Evolutionary conservation across 2,329 filamentous ascomycete species (phyloP).

Genomic region (Fusarium solani-melongenae): DNA sequence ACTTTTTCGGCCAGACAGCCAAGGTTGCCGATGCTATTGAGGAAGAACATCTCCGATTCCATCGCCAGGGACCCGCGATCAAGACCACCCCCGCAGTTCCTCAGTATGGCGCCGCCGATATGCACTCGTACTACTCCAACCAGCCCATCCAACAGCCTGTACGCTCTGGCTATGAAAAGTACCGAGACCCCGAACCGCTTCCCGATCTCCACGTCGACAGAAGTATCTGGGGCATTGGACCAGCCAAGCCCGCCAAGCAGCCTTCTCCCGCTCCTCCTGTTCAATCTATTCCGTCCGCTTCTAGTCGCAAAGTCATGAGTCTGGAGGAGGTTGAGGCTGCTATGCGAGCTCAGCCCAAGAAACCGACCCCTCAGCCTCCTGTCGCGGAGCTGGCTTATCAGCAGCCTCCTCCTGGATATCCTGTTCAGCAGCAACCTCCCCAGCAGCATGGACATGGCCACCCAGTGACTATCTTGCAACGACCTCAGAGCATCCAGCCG

Average conservation of each 20-base stretch:
- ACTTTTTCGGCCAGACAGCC: constrained; percentile 94
- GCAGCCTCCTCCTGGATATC: constrained; percentile 41
- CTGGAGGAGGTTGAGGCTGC: constrained; percentile 96
- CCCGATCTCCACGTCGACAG: constrained; percentile 93
- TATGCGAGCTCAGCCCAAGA: constrained; percentile 78
- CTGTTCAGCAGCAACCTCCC: constrained; percentile 46
- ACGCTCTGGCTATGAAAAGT: constrained; percentile 90
- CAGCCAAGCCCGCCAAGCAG: constrained; percentile 56
- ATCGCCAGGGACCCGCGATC: constrained; percentile 74
- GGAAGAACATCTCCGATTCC: constrained; percentile 89
- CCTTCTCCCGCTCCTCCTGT: constrained; percentile 45
- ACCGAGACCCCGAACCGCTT: constrained; percentile 84
- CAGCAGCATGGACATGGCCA: constrained; percentile 55
- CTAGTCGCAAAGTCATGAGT: constrained; percentile 85
- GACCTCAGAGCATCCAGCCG: constrained; percentile 57
- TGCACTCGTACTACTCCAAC: constrained; percentile 42
- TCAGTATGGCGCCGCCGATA: constrained; percentile 53
- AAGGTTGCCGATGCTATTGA: constrained; percentile 87
- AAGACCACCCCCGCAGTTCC: constrained; percentile 49
- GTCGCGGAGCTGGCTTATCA: constrained; percentile 44
- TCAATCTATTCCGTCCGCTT: constrained; percentile 38
- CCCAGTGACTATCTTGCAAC: constrained; percentile 66
- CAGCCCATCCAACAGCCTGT: constrained; percentile 64
- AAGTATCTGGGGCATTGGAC: constrained; percentile 87
- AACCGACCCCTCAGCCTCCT: constrained; percentile 52